Evolutionary conservation across 1,284 basidiomycete genomes (phyloP).

Genomic region (Agroathelia rolfsii): DNA sequence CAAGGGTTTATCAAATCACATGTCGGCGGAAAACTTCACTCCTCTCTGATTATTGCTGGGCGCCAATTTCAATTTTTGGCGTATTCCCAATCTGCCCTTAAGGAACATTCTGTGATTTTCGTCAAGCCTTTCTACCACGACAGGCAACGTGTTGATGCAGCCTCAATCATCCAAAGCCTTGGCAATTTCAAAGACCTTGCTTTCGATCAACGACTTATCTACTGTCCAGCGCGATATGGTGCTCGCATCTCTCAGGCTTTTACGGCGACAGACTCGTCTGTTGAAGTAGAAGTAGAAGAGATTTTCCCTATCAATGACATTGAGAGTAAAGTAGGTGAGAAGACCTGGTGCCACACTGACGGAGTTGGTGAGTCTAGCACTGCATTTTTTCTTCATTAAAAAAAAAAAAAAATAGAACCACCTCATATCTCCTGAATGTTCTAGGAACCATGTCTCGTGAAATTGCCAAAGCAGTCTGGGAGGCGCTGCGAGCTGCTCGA

Average conservation of each 20-base stretch:
- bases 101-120: constrained; percentile 50
- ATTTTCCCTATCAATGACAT: constrained; percentile 39
- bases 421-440: too few species aligned
- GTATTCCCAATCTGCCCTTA: constrained; percentile 45
- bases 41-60: constrained; percentile 40
- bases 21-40: constrained; percentile 30
- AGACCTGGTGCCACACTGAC: constrained; percentile 47
- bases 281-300: constrained; percentile 42
- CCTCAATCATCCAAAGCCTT: constrained; percentile 38
- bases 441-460: constrained; percentile 52
- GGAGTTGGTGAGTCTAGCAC: too few species aligned
- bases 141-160: constrained; percentile 26
- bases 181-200: constrained; percentile 40
- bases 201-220: constrained; percentile 36
- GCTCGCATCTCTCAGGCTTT: constrained; percentile 66
- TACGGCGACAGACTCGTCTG: constrained; percentile 55
- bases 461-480: constrained; percentile 44
- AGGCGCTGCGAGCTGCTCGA: constrained; percentile 27
- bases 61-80: constrained; percentile 46
- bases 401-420: too few species aligned
- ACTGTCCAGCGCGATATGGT: constrained; percentile 59
- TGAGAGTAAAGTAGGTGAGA: constrained; percentile 12
- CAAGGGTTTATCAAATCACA: constrained; percentile 32
- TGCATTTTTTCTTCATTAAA: too few species aligned
- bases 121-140: constrained; percentile 36